These are phyloP conservation scores for Oligophagozyma castellii DNA, from an alignment of 1,139 yeast species.

Conservation along the genomic window DNA sequence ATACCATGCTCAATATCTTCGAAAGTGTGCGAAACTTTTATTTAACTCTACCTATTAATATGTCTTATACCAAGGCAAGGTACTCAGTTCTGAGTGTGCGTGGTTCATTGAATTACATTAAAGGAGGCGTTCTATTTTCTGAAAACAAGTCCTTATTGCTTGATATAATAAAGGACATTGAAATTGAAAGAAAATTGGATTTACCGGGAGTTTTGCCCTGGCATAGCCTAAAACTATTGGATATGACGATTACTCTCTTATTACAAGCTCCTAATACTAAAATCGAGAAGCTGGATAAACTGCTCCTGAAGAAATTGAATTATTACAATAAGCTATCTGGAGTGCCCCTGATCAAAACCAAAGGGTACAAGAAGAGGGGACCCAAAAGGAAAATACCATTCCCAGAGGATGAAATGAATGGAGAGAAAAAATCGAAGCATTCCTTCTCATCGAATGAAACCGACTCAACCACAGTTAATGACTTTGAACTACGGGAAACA, in stretches of 20 bases:
- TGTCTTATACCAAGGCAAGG: conserved; percentile 56
- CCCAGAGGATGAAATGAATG: conserved; percentile 3
- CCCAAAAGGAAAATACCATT: neutral
- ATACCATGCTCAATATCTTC: conserved; percentile 48
- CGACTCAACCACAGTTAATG: too few species aligned
- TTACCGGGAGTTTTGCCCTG: conserved; percentile 49
- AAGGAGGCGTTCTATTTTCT: conserved; percentile 69
- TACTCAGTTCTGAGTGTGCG: conserved; percentile 60
- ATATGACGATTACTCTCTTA: conserved; percentile 42
- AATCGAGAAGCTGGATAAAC: conserved; percentile 18
- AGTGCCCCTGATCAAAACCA: conserved; percentile 6
- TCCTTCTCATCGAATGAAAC: too few species aligned
- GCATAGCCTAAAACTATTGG: conserved; percentile 42
- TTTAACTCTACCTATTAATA: conserved; percentile 58
- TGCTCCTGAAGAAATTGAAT: conserved; percentile 17
- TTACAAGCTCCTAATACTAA: conserved; percentile 22
- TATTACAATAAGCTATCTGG: conserved; percentile 20
- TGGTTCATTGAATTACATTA: conserved; percentile 69
- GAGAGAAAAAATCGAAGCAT: conserved; percentile 1
- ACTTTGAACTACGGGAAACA: too few species aligned
- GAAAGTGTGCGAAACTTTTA: conserved; percentile 32
- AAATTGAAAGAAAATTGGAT: conserved; percentile 36
- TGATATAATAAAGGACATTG: conserved; percentile 36
- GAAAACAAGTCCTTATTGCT: conserved; percentile 47
- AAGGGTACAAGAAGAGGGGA: conserved; percentile 1